Evolutionary conservation across 257 asterid genomes (phyloP), one percentile per base, ranked within the genome.

Genomic region (Solanum pennellii): DNA sequence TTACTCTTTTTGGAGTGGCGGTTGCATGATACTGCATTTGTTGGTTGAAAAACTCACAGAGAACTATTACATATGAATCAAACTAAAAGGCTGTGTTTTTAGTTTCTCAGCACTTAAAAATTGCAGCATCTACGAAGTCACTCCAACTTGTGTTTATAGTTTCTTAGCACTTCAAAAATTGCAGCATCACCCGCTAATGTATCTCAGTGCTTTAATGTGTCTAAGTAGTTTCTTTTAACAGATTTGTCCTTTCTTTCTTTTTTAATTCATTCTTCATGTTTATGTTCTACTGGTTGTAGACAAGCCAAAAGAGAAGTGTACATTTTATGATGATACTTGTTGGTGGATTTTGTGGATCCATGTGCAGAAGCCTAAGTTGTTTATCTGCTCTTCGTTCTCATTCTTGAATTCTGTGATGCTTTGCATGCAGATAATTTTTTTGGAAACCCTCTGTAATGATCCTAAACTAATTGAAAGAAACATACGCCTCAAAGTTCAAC

Each of bases 401-500:
- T 49, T 75, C 65, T 87, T 62, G 71, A 87, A 82, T 82, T 88
- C 29, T 60, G 33, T 88, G 25, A 75, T 83, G 41, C 74, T 87
- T 83, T 68, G 35, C 86, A 87, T 88, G 87, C 95, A 97, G 99
- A 97, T 97, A 84, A 94, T 97, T 88, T 97, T 97, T 88, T 87
- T 97, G 90, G 99, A 97, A 94, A 94, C 99, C 85, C 20, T 97
- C 89, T 97, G 99, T 92, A 97, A 95, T 39, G 99, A 97, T 91
- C 93, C 87, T 69, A 71, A 93, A 89, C 92, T 97, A 86, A 97
- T 97, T 90, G 99, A 95, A 92, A 94, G 98, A 91, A 97, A 97
- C 90, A 97, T 97, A 92, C 99, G 99, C 21, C 99, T 97, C 93
- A 97, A 97, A 93, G 97, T 97, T 93, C 99, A 97, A 89, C 99